Evolutionary conservation across 352 stramenopile species (phyloP).

Genomic region (Globisporangium irregulare): DNA sequence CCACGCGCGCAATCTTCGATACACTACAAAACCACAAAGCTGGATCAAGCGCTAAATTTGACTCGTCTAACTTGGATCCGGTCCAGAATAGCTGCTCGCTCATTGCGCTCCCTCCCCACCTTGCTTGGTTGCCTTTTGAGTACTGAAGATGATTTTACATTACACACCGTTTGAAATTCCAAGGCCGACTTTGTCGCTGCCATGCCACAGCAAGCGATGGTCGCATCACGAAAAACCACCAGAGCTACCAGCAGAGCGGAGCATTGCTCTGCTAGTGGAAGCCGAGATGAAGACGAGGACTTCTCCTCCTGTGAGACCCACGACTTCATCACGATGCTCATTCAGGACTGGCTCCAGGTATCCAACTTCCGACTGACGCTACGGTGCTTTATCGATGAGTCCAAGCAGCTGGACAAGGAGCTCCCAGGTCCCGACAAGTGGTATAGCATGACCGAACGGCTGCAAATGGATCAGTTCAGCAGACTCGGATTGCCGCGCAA

Average conservation of each 20-base stretch:
- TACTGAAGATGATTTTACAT: not conserved
- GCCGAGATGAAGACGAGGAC: constrained; percentile 13
- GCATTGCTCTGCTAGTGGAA: not conserved
- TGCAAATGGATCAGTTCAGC: constrained; percentile 17
- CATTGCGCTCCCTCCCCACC: not conserved
- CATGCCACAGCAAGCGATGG: not conserved
- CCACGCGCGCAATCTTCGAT: not conserved
- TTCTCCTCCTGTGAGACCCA: not conserved
- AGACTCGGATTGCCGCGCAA: not conserved
- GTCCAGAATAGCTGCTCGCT: not conserved
- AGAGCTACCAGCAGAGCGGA: not conserved
- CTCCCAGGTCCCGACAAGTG: constrained; percentile 26
- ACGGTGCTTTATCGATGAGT: constrained; percentile 40
- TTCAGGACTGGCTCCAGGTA: constrained; percentile 49
- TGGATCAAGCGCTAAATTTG: not conserved
- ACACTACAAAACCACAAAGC: not conserved
- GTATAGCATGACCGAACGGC: constrained; percentile 19
- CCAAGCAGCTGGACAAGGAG: constrained; percentile 14
- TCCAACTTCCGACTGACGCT: constrained; percentile 32
- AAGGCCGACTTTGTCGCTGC: not conserved
- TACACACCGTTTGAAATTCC: not conserved
- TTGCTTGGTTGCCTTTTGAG: not conserved
- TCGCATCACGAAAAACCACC: not conserved
- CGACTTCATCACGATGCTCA: constrained; percentile 29
- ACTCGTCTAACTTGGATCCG: not conserved